Evolutionary conservation across 345 rosid genomes (phyloP).

Genomic region (Anacardium occidentale): DNA sequence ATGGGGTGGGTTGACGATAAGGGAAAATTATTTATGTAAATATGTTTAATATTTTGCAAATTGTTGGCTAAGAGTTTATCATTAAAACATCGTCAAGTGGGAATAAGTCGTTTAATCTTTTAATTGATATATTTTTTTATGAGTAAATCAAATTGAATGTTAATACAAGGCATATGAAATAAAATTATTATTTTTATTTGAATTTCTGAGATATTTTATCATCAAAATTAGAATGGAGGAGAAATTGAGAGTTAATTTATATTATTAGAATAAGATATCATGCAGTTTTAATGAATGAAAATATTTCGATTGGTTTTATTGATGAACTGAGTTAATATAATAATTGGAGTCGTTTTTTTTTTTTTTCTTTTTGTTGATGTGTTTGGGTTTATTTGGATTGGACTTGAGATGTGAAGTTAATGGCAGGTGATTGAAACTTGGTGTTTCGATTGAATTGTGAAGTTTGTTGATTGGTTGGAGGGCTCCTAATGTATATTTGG

Average conservation of each 20-base stretch:
- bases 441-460: background rate
- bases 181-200: too few relatives aligned
- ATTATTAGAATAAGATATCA: too few relatives aligned
- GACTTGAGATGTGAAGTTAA: background rate
- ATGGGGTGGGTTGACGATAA: background rate
- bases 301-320: slow-evolving; percentile 4
- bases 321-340: slow-evolving; percentile 18
- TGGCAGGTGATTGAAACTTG: slow-evolving; percentile 4
- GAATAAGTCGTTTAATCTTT: too few relatives aligned
- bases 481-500: slow-evolving; percentile 2
- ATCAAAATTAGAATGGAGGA: background rate
- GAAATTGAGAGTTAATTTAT: background rate
- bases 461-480: background rate
- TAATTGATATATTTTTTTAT: too few relatives aligned
- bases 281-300: too few relatives aligned
- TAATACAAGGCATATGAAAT: too few relatives aligned
- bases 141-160: too few relatives aligned
- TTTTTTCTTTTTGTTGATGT: background rate
- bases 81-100: too few relatives aligned
- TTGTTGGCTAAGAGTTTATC: too few relatives aligned
- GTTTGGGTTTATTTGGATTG: background rate
- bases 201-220: background rate
- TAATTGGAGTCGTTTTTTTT: slow-evolving; percentile 1
- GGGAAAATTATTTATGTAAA: too few relatives aligned
- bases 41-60: too few relatives aligned